Evolutionary conservation across 1,284 basidiomycete genomes (phyloP), one percentile per base, ranked within the genome.

Genomic region (Thelephora terrestris): DNA sequence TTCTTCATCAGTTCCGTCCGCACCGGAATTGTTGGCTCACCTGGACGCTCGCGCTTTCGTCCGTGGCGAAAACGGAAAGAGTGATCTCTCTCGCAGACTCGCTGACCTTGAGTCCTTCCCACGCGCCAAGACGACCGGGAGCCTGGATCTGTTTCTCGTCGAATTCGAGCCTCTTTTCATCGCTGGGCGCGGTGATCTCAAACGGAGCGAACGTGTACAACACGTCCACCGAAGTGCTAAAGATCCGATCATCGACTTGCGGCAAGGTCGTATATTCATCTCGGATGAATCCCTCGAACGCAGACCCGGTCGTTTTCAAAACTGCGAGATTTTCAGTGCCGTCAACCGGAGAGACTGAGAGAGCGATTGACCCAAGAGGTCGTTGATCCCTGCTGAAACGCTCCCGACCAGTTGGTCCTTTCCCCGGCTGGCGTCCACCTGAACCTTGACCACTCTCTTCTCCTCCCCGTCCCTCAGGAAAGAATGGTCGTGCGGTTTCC

Each of bases 381-480:
- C 91, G 43, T 73, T 70, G 39, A 94, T 64, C 0, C 92, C 91
- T 6, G 78, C 71, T 1, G 75, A 76, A 20, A 92, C 76, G 14
- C 63, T 75, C 12, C 77, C 88, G 7, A 71, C 66, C 29, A 86
- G 60, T 52, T 72, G 71, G 54, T 78, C 70, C 60, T 80, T 79
- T 5, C 78, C 81, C 18, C 65, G 62, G 0, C 75, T 71, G 17
- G 69, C 81, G 57, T 87, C 87, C 34, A 89, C 60, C 75, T 81
- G 52, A 32, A 80, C 82, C 18, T 76, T 76, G 5, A 83, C 76
- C 18, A 82, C 63, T 10, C 81, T 74, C 71, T 90, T 94, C 62
- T 97, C 93, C 7, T 94, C 89, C 1, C 94, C 94, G 57, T 97
- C 90, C 27, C 93, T 74, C 47, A 79, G 73, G 65, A 96, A 98